Evolutionary conservation across 2,329 filamentous ascomycete species (phyloP), one percentile per base, ranked within the genome.

Genomic region (Didymella pinodella): DNA sequence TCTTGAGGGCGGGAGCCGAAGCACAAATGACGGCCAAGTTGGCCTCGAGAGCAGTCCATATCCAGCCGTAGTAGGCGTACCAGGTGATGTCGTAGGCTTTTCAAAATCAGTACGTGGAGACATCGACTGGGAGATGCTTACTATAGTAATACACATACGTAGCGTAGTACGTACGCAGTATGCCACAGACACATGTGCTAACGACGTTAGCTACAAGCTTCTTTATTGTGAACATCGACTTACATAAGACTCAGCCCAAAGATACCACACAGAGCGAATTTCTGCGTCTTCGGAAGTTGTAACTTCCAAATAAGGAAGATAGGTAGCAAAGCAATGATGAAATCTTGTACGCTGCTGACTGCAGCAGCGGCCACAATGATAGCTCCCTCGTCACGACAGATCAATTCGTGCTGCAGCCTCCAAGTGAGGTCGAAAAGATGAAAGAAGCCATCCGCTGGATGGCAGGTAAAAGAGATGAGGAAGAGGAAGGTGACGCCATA

Each of bases 271-370:
- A 81, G 65, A 0, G 75, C 79, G 26, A 80, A 56, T 66, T 81
- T 82, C 63, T 83, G 81, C 18, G 74, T 69, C 16, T 55, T 66
- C 4, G 79, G 73, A 38, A 83, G 75, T 28, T 77, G 73, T 5
- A 83, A 69, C n/a, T 79, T 77, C 70, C 77, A 74, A 7, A 82
- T 77, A 29, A 83, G 75, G 22, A 82, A 72, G 11, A 79, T 68
- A 0, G 81, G 81, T 25, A 83, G 63, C 1, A 70, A 62, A 45
- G 77, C 77, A 1, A 79, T 73, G 57, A 81, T 67, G 7, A 81
- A 62, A 51, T 82, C 79, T 45, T 77, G 76, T 2, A 78, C 18
- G 2, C 75, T 72, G 52, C 77, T 77, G 56, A 80, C 68, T 8
- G 72, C 72, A 16, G 77, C 77, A 18, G 76, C 77, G 7, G 76